Base-by-base conservation (phyloP, 257 asterid genomes). In the Plectranthus barbatus region DNA sequence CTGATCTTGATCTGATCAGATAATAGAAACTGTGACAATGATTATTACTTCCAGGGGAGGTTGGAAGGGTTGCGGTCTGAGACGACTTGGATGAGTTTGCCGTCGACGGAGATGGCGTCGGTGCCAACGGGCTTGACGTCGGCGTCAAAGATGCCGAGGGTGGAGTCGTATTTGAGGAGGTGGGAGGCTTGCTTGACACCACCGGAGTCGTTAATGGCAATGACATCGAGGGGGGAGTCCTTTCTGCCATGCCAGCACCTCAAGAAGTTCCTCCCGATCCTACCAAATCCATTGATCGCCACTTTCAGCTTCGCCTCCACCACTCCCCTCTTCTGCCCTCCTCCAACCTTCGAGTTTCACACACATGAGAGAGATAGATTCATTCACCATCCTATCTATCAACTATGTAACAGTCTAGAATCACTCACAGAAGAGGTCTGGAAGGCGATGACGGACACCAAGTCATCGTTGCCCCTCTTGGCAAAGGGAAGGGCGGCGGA, bases 131-230 rank as follows among this genome's bases (percentile, higher is more conserved):
- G 95, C 72, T 92, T 80, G 64, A 92, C 98, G 6, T 83, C 89
- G 12, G 98, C 97, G 2, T 84, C 89, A 29, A 92, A 92, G 77
- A 81, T 92, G 29, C 98, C 97, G 37, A 88, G 98, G n/a, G 79
- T 92, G 60, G 98, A 92, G 80, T 92, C 98, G 66, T 92, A 92
- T 46, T 91, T 92, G 77, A 92, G 93, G 68, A 92, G 97, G 85
- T 92, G 97, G 52, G 97, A 83, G 37, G 98, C 98, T 70, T 92
- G 98, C 69, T 86, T 92, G n/a, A 89, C 93, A 40, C 98, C 98
- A 0, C 98, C 97, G 7, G 93, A 83, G 86, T 92, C 98, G 69
- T 92, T 92, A 48, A 92, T 75, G 78, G 83, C 97, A 15, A 92
- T 78, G 31, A 89, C 79, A 23, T 92, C 97, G 5, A 88, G 90